phyloP scores from a whole-genome alignment of 2,329 filamentous ascomycete genomes.

The Didymella exigua region DNA sequence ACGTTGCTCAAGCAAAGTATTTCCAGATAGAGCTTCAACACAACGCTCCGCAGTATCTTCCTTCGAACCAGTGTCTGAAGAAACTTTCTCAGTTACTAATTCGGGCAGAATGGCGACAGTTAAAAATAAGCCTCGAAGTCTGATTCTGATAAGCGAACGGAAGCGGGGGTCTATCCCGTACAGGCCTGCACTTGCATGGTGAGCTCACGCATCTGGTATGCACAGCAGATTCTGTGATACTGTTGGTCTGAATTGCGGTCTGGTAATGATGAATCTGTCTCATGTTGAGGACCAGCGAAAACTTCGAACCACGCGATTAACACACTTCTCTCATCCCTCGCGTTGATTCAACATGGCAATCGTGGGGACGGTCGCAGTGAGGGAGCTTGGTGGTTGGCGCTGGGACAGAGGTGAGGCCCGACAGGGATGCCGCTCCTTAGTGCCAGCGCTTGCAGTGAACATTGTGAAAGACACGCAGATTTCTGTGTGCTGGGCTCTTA shows the following conservation, averaged over 20 bases:
- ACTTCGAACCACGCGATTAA: slow-evolving; percentile 8
- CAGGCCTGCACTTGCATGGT: slow-evolving; percentile 17
- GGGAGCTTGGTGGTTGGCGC: slow-evolving; percentile 27
- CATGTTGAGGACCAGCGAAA: slow-evolving; percentile 18
- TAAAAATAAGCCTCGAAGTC: slow-evolving; percentile 31
- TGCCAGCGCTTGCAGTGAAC: slow-evolving; percentile 40
- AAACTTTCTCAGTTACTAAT: not conserved
- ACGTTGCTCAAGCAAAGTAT: slow-evolving; percentile 5
- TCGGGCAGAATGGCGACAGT: slow-evolving; percentile 16
- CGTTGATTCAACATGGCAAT: slow-evolving; percentile 11
- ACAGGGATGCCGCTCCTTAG: slow-evolving; percentile 34
- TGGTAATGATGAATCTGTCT: slow-evolving; percentile 20
- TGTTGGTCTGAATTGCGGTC: slow-evolving; percentile 21
- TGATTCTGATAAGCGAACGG: slow-evolving; percentile 29
- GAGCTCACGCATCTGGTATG: slow-evolving; percentile 25
- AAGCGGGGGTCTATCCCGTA: slow-evolving; percentile 9
- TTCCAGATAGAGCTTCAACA: slow-evolving; percentile 2
- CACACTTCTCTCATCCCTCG: slow-evolving; percentile 16
- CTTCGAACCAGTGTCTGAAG: slow-evolving; percentile 16
- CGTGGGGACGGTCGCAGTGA: slow-evolving; percentile 21
- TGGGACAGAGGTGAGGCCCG: slow-evolving; percentile 31
- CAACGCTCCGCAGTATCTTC: slow-evolving; percentile 3
- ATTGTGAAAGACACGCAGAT: slow-evolving; percentile 28
- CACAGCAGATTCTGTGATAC: slow-evolving; percentile 31
- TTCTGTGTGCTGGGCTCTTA: slow-evolving; percentile 19